Percentiles rank a stretch among this genome's conserved stretches.
These are phyloP conservation scores for Lonicera japonica DNA, from an alignment of 129 eudicot species.

Conservation along the genomic window DNA sequence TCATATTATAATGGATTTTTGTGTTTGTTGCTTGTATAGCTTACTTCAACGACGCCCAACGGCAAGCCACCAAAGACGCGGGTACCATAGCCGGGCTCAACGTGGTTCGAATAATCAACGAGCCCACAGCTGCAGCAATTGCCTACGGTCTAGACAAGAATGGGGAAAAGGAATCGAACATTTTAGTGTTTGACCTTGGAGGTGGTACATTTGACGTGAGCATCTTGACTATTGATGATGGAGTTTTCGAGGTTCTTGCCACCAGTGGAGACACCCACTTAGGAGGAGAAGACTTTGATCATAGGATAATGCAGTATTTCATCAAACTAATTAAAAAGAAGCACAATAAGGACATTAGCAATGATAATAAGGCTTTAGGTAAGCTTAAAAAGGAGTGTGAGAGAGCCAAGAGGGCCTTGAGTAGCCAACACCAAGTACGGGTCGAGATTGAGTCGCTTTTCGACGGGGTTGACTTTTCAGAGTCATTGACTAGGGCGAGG, in stretches of 20 bases:
- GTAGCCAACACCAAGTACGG: constrained; percentile 77
- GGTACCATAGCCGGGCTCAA: constrained; percentile 55
- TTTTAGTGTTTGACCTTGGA: constrained; percentile 60
- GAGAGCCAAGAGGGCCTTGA: constrained; percentile 71
- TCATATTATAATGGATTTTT: neutral
- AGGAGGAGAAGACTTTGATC: constrained; percentile 81
- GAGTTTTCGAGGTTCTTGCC: constrained; percentile 59
- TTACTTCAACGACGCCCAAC: constrained; percentile 62
- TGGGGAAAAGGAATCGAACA: constrained; percentile 51
- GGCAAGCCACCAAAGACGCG: constrained; percentile 69
- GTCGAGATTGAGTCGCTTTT: constrained; percentile 70
- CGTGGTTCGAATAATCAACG: constrained; percentile 51
- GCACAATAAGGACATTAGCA: constrained; percentile 79
- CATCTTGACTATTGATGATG: constrained; percentile 51
- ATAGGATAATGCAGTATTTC: constrained; percentile 72
- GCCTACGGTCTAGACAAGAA: constrained; percentile 57
- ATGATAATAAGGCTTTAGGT: constrained; percentile 77
- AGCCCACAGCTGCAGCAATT: constrained; percentile 62
- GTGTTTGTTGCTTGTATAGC: constrained; percentile 20
- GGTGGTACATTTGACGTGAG: constrained; percentile 72
- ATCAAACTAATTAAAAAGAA: constrained; percentile 67
- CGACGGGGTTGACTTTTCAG: constrained; percentile 67
- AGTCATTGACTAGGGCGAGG: constrained; percentile 71
- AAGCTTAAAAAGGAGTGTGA: constrained; percentile 65
- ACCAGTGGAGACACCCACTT: constrained; percentile 65